A percentile compares a stretch with the other conserved stretches of the same genome.
Evolutionary conservation across 805 yeast genomes (phyloP).

Genomic region (Zygoascus flipseniorum): DNA sequence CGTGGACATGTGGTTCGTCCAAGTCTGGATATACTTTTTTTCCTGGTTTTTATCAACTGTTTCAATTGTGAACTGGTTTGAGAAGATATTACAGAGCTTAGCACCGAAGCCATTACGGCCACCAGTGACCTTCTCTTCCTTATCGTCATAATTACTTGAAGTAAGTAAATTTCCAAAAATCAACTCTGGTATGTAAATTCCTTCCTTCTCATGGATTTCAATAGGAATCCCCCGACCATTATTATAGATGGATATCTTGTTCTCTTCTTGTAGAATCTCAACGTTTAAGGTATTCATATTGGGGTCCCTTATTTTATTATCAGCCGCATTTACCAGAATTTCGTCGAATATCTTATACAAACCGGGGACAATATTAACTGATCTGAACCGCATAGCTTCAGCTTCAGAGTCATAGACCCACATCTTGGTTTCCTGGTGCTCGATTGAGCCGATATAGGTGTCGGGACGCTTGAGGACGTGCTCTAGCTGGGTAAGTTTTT

Average conservation of each 20-base stretch:
- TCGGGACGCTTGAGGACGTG: slow-evolving; percentile 97
- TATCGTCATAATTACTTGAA: slow-evolving; percentile 92
- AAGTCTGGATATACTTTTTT: slow-evolving; percentile 65
- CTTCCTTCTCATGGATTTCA: slow-evolving; percentile 83
- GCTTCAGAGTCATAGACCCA: slow-evolving; percentile 75
- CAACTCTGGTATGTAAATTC: slow-evolving; percentile 89
- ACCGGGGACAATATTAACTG: slow-evolving; percentile 87
- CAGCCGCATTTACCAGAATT: slow-evolving; percentile 96
- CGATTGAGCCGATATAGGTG: slow-evolving; percentile 94
- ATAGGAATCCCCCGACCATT: slow-evolving; percentile 96
- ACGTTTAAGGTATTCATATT: slow-evolving; percentile 80
- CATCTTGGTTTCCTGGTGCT: slow-evolving; percentile 65
- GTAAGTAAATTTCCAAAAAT: slow-evolving; percentile 93
- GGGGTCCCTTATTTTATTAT: slow-evolving; percentile 93
- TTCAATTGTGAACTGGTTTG: slow-evolving; percentile 76
- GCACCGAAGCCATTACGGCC: slow-evolving; percentile 99
- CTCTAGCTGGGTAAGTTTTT: slow-evolving; percentile 87
- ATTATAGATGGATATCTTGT: slow-evolving; percentile 71
- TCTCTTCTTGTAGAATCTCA: slow-evolving; percentile 65
- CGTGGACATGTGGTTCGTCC: slow-evolving; percentile 80
- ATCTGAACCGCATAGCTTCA: slow-evolving; percentile 42
- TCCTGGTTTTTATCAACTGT: slow-evolving; percentile 70
- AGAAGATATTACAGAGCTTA: slow-evolving; percentile 90
- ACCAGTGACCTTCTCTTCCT: slow-evolving; percentile 92
- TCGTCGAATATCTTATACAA: slow-evolving; percentile 94